Base-by-base conservation (phyloP, 495 filamentous ascomycete species). In the Xylaria curta region DNA sequence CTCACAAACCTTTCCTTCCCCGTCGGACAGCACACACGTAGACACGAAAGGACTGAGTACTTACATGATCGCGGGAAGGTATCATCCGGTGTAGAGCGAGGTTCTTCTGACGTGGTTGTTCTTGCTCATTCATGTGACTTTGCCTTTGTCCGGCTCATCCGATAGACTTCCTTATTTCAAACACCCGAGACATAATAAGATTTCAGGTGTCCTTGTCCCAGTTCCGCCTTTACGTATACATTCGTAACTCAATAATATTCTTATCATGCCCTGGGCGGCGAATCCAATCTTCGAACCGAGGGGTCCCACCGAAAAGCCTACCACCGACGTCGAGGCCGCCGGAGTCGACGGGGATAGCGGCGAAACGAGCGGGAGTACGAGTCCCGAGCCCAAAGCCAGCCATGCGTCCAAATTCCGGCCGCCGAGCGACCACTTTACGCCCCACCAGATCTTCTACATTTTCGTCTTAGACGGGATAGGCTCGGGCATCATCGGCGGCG, bases 391-490 rank as follows among this genome's bases (percentile, higher is more conserved):
- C 19, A 53, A 66, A 28, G 61, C 49, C 12, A 40, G 31, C 17
- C 19, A 60, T 26, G 15, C 5, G 3, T 24, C 8, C 28, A 56
- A 47, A 2, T 70, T 75, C 70, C 76, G 71, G 28, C 67, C 70
- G 10, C 81, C 84, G 4, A 85, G 78, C 13, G 68, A 64, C 1
- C 73, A 66, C 42, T 75, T 85, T 54, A 83, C 81, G 4, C 60
- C 69, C 24, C 74, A 78, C 60, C 84, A 85, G 62, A 66, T 81
- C 17, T 78, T 82, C 28, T 83, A 85, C 70, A 76, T 85, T 19
- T 76, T 83, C 68, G 42, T 79, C 58, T 51, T 82, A 10, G 79
- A 84, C 69, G 83, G 82, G 5, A 42, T 85, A 36, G 78, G 76
- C 26, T 79, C 82, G n/a, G 71, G 78, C 67, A 60, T 81, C 58